Conservation (phyloP, 192 early-diverging fungal genomes). For the Umbelopsis vinacea region DNA sequence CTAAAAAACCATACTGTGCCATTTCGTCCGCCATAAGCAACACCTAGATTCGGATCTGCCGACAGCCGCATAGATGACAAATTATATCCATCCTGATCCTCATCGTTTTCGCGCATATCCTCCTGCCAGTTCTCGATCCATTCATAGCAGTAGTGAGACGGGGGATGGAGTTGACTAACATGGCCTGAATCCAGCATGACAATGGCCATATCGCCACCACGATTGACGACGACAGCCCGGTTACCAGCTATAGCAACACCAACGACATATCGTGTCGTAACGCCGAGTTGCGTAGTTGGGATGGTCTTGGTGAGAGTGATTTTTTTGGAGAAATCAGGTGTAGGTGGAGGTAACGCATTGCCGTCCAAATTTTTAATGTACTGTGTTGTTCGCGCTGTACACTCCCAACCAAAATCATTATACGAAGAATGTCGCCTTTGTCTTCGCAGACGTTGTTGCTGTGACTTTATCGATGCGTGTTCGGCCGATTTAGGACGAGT, state of each 20-base stretch:
- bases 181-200: constrained; percentile 29
- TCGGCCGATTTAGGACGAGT: constrained; percentile 1
- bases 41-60: constrained; percentile 27
- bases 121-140: constrained; percentile 28
- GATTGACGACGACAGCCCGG: constrained; percentile 32
- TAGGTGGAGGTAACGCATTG: not conserved
- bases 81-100: constrained; percentile 38
- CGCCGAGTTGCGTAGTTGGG: constrained; percentile 19
- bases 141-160: not conserved
- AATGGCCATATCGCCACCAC: constrained; percentile 38
- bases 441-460: constrained; percentile 4
- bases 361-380: constrained; percentile 27
- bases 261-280: constrained; percentile 22
- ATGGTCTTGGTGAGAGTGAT: constrained; percentile 29
- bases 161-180: constrained; percentile 10
- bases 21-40: constrained; percentile 33
- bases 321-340: constrained; percentile 10
- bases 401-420: constrained; percentile 42
- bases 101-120: constrained; percentile 30
- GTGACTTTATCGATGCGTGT: not conserved
- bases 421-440: constrained; percentile 38
- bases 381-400: constrained; percentile 33
- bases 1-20: constrained; percentile 33
- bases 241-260: constrained; percentile 24
- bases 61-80: constrained; percentile 32